Conservation (phyloP, 2,329 filamentous ascomycete species). For the Epichloe scottii region DNA sequence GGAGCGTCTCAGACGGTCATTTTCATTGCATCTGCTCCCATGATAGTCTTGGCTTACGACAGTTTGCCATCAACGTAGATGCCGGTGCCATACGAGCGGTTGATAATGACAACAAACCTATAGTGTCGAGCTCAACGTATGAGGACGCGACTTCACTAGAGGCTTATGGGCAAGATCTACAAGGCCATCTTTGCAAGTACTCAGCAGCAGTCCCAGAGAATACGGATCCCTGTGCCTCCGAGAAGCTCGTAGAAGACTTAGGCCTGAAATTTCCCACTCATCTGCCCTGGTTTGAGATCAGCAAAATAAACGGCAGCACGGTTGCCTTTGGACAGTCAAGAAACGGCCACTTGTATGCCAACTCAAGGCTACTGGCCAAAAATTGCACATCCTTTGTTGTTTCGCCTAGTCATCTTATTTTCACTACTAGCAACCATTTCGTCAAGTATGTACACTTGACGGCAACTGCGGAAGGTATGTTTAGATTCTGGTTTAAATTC, state of each 20-base stretch:
- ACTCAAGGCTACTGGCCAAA: conserved; percentile 59
- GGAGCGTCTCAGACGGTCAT: conserved; percentile 14
- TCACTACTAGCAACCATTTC: conserved; percentile 84
- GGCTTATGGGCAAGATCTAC: conserved; percentile 32
- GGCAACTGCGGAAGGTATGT: conserved; percentile 48
- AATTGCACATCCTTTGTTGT: conserved; percentile 87
- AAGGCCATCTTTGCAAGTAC: conserved; percentile 32
- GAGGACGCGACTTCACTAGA: conserved; percentile 18
- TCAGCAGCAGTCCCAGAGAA: conserved; percentile 11
- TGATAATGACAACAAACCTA: conserved; percentile 9
- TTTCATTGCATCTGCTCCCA: conserved; percentile 22
- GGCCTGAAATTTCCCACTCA: conserved; percentile 29
- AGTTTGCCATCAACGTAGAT: conserved; percentile 12
- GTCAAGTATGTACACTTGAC: conserved; percentile 83
- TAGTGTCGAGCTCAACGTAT: conserved; percentile 20
- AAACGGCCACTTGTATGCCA: conserved; percentile 67
- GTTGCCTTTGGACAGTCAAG: conserved; percentile 54
- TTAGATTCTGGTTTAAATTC: background rate
- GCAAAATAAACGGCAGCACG: conserved; percentile 28
- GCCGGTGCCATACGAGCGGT: conserved; percentile 8
- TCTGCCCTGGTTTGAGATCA: conserved; percentile 41
- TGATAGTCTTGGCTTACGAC: conserved; percentile 13
- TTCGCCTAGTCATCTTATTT: conserved; percentile 72
- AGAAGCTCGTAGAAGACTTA: conserved; percentile 17
- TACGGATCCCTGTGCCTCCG: background rate